These are phyloP conservation scores for Leptographium procerum DNA, from an alignment of 2,329 filamentous ascomycete genomes.

Conservation along the genomic window DNA sequence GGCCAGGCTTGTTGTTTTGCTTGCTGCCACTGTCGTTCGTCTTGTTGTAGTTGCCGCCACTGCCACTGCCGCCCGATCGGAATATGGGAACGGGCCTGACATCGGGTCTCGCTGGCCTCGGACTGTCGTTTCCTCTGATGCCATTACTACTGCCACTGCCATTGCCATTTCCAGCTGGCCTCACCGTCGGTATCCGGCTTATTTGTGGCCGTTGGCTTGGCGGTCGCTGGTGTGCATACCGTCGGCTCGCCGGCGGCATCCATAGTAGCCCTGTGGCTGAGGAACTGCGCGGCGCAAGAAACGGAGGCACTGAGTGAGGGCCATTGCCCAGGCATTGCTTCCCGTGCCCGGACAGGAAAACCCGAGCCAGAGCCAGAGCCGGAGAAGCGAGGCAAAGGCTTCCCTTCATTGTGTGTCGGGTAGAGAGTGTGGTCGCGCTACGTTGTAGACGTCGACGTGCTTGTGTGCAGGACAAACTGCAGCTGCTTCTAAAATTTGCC, in stretches of 20 bases:
- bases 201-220: not conserved
- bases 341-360: conserved; percentile 21
- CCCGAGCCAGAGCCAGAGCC: conserved; percentile 32
- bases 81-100: not conserved
- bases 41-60: not conserved
- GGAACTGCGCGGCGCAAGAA: not conserved
- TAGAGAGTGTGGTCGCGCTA: not conserved
- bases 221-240: not conserved
- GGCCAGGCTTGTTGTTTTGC: conserved; percentile 8
- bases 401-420: conserved; percentile 22
- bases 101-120: not conserved
- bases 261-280: no score
- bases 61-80: not conserved
- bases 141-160: not conserved
- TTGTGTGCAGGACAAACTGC: not conserved
- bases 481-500: not conserved
- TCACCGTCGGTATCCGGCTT: not conserved
- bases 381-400: conserved; percentile 30
- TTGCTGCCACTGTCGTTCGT: not conserved
- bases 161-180: not conserved
- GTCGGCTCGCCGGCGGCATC: not conserved
- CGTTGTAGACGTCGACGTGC: not conserved
- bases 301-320: not conserved
- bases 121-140: not conserved
- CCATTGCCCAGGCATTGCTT: not conserved